Evolutionary conservation across 2,329 filamentous ascomycete species (phyloP).

Genomic region (Sporothrix pseudoabietina): DNA sequence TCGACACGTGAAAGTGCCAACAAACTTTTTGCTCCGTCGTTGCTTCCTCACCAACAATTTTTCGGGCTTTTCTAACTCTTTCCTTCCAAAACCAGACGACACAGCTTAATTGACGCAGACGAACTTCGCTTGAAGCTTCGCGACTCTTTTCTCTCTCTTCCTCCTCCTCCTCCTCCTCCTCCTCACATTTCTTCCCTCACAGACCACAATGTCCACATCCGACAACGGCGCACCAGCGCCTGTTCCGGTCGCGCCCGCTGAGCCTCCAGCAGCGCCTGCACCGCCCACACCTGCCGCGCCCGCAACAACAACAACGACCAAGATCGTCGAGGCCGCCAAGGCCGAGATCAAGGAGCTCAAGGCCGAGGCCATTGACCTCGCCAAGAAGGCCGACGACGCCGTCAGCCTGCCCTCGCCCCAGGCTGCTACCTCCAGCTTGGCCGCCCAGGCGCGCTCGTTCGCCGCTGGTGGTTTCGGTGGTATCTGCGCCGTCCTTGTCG

Average conservation of each 20-base stretch:
- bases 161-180: not conserved
- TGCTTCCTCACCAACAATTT: not conserved
- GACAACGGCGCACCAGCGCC: slow-evolving; percentile 29
- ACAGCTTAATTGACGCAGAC: slow-evolving; percentile 15
- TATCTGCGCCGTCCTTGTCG: slow-evolving; percentile 88
- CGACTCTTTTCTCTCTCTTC: not conserved
- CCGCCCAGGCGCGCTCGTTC: slow-evolving; percentile 71
- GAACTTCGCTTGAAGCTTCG: not conserved
- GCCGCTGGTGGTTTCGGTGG: slow-evolving; percentile 90
- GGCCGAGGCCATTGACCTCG: slow-evolving; percentile 39
- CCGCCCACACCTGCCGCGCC: slow-evolving; percentile 41
- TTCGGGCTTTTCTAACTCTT: not conserved
- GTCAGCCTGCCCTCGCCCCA: slow-evolving; percentile 41
- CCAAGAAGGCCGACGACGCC: slow-evolving; percentile 24
- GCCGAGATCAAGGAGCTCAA: slow-evolving; percentile 51
- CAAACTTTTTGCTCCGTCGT: not conserved
- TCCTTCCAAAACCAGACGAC: not conserved
- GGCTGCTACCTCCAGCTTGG: slow-evolving; percentile 40
- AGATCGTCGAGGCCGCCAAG: slow-evolving; percentile 45
- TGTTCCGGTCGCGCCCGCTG: slow-evolving; percentile 38
- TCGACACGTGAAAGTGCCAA: slow-evolving; percentile 28
- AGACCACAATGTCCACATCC: slow-evolving; percentile 20
- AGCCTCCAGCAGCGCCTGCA: slow-evolving; percentile 42
- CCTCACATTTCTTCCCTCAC: not conserved
- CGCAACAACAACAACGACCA: slow-evolving; percentile 39